These are phyloP conservation scores for Podila verticillata DNA, from an alignment of 192 early-diverging fungal genomes.

Conservation along the genomic window DNA sequence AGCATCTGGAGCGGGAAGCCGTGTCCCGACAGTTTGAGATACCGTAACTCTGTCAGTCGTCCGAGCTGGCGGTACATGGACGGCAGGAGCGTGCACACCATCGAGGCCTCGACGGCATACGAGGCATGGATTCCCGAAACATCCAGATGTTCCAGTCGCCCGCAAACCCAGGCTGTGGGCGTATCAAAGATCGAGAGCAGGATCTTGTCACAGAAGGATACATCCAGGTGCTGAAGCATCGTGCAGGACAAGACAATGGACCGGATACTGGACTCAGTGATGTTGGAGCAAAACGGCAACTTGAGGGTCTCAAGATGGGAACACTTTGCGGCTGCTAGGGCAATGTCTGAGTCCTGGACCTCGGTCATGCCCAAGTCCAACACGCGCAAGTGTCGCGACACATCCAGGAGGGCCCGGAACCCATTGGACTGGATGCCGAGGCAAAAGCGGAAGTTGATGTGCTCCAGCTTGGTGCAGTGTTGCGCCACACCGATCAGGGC, in stretches of 20 bases:
- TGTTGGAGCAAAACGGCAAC: slow-evolving; percentile 34
- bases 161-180: slow-evolving; percentile 20
- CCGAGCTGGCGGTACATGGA: slow-evolving; percentile 35
- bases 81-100: slow-evolving; percentile 1
- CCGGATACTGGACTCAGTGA: slow-evolving; percentile 13
- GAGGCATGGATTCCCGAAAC: slow-evolving; percentile 34
- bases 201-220: slow-evolving; percentile 32
- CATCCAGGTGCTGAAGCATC: slow-evolving; percentile 15
- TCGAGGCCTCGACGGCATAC: slow-evolving; percentile 3
- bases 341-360: slow-evolving; percentile 17
- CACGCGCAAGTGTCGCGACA: slow-evolving; percentile 10
- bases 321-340: slow-evolving; percentile 23
- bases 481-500: slow-evolving; percentile 22
- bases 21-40: slow-evolving; percentile 25
- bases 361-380: slow-evolving; percentile 38
- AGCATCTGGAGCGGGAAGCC: slow-evolving; percentile 25
- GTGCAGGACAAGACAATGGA: slow-evolving; percentile 17
- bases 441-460: slow-evolving; percentile 35
- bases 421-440: slow-evolving; percentile 19
- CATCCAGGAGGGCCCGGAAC: slow-evolving; percentile 23
- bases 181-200: slow-evolving; percentile 23
- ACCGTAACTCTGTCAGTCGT: slow-evolving; percentile 9
- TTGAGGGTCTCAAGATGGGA: slow-evolving; percentile 27
- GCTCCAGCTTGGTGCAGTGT: slow-evolving; percentile 19
- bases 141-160: slow-evolving; percentile 21